Percentiles rank a stretch among this genome's conserved stretches.
These are phyloP conservation scores for Saturnispora gosingensis DNA, from an alignment of 805 yeast species.

Conservation along the genomic window DNA sequence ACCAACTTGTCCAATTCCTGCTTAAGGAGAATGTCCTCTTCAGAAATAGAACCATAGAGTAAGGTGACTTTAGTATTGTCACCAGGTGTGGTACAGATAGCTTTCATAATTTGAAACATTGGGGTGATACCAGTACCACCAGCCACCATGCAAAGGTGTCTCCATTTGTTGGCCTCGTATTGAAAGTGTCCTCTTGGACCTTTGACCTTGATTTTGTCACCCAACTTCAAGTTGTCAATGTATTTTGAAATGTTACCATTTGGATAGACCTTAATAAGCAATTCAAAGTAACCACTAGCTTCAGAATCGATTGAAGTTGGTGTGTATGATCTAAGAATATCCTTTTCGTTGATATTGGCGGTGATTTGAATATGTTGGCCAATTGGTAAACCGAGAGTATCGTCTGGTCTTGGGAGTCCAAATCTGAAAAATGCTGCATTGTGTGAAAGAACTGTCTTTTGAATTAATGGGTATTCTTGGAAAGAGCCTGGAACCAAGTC, in stretches of 20 bases:
- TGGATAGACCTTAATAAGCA: slow-evolving; percentile 79
- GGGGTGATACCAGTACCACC: slow-evolving; percentile 98
- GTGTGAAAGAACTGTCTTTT: slow-evolving; percentile 66
- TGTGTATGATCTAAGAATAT: slow-evolving; percentile 78
- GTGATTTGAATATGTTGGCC: slow-evolving; percentile 88
- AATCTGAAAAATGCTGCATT: slow-evolving; percentile 80
- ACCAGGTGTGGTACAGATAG: slow-evolving; percentile 64
- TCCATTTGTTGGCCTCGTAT: slow-evolving; percentile 71
- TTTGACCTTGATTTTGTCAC: slow-evolving; percentile 67
- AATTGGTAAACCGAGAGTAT: slow-evolving; percentile 78
- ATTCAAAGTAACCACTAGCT: slow-evolving; percentile 72
- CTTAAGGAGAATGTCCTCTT: slow-evolving; percentile 70
- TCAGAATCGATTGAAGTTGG: slow-evolving; percentile 74
- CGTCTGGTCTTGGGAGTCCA: slow-evolving; percentile 65
- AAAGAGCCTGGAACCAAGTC: slow-evolving; percentile 46
- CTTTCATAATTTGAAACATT: slow-evolving; percentile 85
- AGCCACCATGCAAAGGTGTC: slow-evolving; percentile 78
- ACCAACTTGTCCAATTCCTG: slow-evolving; percentile 68
- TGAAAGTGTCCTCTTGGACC: slow-evolving; percentile 90
- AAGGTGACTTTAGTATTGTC: slow-evolving; percentile 71
- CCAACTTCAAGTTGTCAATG: slow-evolving; percentile 63
- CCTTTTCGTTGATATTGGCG: slow-evolving; percentile 70
- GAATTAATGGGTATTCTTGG: slow-evolving; percentile 70
- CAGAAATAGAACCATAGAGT: slow-evolving; percentile 73
- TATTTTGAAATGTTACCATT: slow-evolving; percentile 74